Percentiles rank a stretch among this genome's conserved stretches.
phyloP scores from a whole-genome alignment of 345 rosid genomes.

The Eucalyptus regnans region DNA sequence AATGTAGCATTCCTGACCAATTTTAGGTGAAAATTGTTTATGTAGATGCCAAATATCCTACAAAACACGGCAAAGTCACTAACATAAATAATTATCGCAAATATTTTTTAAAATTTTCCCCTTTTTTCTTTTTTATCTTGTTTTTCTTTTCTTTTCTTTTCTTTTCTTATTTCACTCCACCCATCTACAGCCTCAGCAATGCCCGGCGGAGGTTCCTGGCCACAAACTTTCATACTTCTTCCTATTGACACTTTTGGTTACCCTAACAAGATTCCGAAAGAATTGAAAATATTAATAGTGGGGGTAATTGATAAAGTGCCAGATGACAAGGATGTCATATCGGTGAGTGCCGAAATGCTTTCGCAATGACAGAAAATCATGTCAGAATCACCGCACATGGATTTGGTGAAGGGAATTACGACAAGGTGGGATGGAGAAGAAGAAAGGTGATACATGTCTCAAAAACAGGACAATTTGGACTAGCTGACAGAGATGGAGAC shows the following conservation, averaged over 20 bases:
- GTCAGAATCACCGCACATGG: not conserved
- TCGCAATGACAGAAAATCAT: not conserved
- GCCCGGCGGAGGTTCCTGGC: not conserved
- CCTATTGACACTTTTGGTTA: not conserved
- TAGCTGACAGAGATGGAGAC: not conserved
- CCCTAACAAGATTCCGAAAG: not conserved
- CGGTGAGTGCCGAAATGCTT: not conserved
- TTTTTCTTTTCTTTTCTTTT: too few relatives aligned
- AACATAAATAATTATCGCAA: too few relatives aligned
- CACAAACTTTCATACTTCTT: not conserved
- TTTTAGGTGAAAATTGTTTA: not conserved
- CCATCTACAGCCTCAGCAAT: too few relatives aligned
- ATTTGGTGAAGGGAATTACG: not conserved
- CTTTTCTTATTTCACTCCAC: not conserved
- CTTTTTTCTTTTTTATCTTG: too few relatives aligned
- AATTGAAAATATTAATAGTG: not conserved
- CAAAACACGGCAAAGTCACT: fast-evolving
- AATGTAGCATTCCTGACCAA: too few relatives aligned
- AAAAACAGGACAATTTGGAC: not conserved
- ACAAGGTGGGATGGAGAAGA: not conserved
- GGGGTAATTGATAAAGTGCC: not conserved
- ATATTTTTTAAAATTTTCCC: too few relatives aligned
- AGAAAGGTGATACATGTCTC: not conserved
- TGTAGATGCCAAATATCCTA: too few relatives aligned
- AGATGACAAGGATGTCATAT: not conserved